phyloP scores from a whole-genome alignment of 768 basidiomycete species.

The Tylopilus plumbeoviolaceoides region DNA sequence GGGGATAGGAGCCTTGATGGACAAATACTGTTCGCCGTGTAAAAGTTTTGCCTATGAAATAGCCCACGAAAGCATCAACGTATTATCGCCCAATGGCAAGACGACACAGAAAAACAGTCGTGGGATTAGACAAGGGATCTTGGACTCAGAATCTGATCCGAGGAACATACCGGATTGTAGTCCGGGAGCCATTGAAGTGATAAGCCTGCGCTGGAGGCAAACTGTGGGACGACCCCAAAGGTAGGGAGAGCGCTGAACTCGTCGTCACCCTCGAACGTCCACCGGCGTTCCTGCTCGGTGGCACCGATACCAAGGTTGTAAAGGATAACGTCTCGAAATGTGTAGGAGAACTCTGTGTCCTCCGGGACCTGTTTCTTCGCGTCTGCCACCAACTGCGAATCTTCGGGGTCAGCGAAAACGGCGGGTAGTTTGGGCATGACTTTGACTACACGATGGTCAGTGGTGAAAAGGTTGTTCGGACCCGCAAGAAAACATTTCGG shows the following conservation, averaged over 20 bases:
- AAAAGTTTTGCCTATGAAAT: slow-evolving; percentile 79
- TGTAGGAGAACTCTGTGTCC: slow-evolving; percentile 65
- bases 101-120: neutral
- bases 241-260: slow-evolving; percentile 86
- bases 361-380: slow-evolving; percentile 65
- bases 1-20: slow-evolving; percentile 83
- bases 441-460: neutral
- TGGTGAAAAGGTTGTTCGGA: neutral
- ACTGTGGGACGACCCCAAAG: slow-evolving; percentile 93
- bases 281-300: slow-evolving; percentile 86
- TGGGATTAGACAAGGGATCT: neutral
- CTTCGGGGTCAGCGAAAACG: slow-evolving; percentile 71
- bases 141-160: neutral
- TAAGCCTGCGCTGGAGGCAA: slow-evolving; percentile 62
- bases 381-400: slow-evolving; percentile 74
- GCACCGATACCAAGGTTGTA: slow-evolving; percentile 97
- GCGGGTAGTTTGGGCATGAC: slow-evolving; percentile 40
- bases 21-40: slow-evolving; percentile 95
- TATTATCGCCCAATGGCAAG: neutral
- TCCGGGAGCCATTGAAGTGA: slow-evolving; percentile 88
- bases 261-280: slow-evolving; percentile 88
- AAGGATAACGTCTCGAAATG: slow-evolving; percentile 87
- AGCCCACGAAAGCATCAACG: neutral
- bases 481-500: too few species aligned
- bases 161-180: slow-evolving; percentile 77